Base-by-base conservation (phyloP, 345 rosid species). In the Brassica rapa region DNA sequence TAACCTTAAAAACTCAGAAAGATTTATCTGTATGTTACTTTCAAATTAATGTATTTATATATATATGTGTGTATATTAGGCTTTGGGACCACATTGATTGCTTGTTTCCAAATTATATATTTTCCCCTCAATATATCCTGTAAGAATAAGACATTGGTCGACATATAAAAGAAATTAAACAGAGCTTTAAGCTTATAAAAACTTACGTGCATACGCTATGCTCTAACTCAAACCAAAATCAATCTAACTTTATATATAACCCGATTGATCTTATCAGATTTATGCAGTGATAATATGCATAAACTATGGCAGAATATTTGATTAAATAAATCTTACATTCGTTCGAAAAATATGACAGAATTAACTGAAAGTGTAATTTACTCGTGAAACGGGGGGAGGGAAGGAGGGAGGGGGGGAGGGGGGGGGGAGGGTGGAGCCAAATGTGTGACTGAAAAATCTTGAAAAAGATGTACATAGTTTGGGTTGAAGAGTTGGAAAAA, bases 401-500 rank as follows among this genome's bases (percentile, higher is more conserved):
- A n/a, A n/a, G n/a, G n/a, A n/a, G n/a, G n/a, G n/a, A n/a, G 6
- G 35, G 35, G 35, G 35, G 1, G 43, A 11, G 43, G 43, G 43
- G 4, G 29, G 3, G 27, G 29, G 3, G 41, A n/a, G n/a, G n/a
- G n/a, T n/a, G n/a, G n/a, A n/a, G n/a, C n/a, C n/a, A n/a, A n/a
- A n/a, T n/a, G n/a, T 41, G 49, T 41, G 14, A 11, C n/a, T 43
- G 5, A 12, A 4, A 43, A 43, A 43, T 11, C 51, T 43, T 4
- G 88, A 91, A n/a, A 41, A 29, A 10, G 15, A 12, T 79, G 74
- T 73, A 73, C 5, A 79, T 79, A 79, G 69, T 72, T 72, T 24
- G 56, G n/a, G 30, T 66, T 9, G 56, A 35, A 8, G 64, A 12
- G 39, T 75, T 8, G 61, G 0, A 68, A 66, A n/a, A 41, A 37